A percentile compares a stretch with the other conserved stretches of the same genome.
Evolutionary conservation across 257 asterid genomes (phyloP).

Genomic region (Apocynum venetum): DNA sequence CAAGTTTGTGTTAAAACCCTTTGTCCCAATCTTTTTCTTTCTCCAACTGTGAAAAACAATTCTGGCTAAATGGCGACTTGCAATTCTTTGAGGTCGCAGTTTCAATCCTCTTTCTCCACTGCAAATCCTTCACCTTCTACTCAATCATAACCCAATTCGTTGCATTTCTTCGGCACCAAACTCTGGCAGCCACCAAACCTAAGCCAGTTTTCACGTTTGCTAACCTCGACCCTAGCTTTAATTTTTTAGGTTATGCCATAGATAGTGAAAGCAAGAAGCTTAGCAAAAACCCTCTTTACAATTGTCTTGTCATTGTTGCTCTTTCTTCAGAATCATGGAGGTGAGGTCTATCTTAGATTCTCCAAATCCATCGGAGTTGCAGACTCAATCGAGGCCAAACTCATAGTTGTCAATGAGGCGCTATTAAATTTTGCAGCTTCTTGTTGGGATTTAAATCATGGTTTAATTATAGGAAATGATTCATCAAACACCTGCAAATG

Average conservation of each 20-base stretch:
- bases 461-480: too few relatives aligned
- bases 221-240: slow-evolving; percentile 85
- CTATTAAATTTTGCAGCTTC: too few relatives aligned
- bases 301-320: slow-evolving; percentile 90
- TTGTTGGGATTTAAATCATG: too few relatives aligned
- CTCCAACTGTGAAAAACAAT: too few relatives aligned
- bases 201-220: slow-evolving; percentile 66
- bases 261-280: slow-evolving; percentile 70
- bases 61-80: too few relatives aligned
- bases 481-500: too few relatives aligned
- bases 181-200: slow-evolving; percentile 32
- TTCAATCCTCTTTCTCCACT: not conserved
- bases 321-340: slow-evolving; percentile 21
- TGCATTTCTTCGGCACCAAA: not conserved
- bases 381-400: too few relatives aligned
- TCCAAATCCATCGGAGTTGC: too few relatives aligned
- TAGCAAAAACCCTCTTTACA: slow-evolving; percentile 66
- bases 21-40: not conserved
- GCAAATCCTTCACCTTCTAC: not conserved
- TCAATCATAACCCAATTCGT: not conserved
- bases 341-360: too few relatives aligned
- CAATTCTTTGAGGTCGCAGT: not conserved
- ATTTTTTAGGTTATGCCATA: slow-evolving; percentile 84
- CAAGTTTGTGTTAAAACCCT: too few relatives aligned
- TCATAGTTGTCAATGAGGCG: too few relatives aligned